phyloP scores from a whole-genome alignment of 345 rosid genomes.

The Orychophragmus violaceus region DNA sequence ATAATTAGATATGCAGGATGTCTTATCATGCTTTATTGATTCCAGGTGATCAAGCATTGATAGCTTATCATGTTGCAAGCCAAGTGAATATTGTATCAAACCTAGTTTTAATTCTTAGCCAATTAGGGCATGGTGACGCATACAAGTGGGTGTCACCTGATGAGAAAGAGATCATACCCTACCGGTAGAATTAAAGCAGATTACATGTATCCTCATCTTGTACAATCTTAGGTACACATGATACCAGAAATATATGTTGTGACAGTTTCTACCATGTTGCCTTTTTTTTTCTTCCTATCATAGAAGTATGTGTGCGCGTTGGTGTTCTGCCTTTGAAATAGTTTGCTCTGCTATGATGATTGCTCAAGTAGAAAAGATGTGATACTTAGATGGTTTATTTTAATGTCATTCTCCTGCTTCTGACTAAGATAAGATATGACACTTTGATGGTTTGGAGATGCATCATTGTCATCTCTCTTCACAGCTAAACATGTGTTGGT shows the following conservation, averaged over 20 bases:
- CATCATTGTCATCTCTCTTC: no score
- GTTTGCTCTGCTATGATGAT: background rate
- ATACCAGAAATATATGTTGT: conserved; percentile 5
- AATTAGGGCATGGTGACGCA: conserved; percentile 34
- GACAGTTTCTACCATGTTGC: background rate
- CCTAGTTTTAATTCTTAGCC: conserved; percentile 72
- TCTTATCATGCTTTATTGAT: conserved; percentile 26
- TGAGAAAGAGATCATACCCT: conserved; percentile 48
- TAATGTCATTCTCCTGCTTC: background rate
- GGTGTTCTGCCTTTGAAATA: conserved; percentile 1
- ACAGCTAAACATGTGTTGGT: no score
- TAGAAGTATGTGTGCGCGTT: background rate
- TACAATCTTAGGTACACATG: background rate
- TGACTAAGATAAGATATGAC: conserved; percentile 21
- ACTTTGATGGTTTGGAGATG: no score
- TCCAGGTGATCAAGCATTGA: conserved; percentile 59
- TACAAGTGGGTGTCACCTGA: conserved; percentile 52
- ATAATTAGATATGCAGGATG: background rate
- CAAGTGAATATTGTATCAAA: conserved; percentile 76
- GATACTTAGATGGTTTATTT: background rate
- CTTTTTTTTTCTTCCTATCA: background rate
- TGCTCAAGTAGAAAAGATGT: background rate
- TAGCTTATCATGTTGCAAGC: background rate
- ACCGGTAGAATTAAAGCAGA: conserved; percentile 35
- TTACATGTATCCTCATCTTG: background rate